Conservation (phyloP, 164 flowering plant species). For the Sedum album region DNA sequence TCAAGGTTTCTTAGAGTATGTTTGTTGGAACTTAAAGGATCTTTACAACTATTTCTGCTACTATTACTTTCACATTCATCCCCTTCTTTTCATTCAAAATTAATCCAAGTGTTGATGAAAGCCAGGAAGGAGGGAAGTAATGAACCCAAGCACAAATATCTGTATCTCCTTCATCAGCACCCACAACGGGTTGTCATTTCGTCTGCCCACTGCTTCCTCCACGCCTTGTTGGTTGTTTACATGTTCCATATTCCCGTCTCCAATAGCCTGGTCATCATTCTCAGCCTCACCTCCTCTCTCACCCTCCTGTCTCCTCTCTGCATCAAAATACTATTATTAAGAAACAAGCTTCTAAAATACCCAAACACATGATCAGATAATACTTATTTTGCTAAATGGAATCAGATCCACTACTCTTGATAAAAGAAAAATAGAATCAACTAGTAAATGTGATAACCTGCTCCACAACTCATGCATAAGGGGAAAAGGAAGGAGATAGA, state of each 20-base stretch:
- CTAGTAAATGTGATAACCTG: no score
- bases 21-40: not conserved
- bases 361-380: no score
- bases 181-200: not conserved
- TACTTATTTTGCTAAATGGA: not conserved
- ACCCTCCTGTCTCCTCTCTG: slow-evolving; percentile 1
- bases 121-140: slow-evolving; percentile 8
- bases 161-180: slow-evolving; percentile 7
- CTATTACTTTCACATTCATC: not conserved
- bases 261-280: not conserved
- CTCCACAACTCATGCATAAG: no score
- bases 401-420: not conserved
- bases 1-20: no score
- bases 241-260: not conserved
- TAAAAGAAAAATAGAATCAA: no score
- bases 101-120: slow-evolving; percentile 9
- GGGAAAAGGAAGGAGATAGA: not conserved
- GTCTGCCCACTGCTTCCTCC: not conserved
- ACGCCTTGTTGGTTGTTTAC: not conserved
- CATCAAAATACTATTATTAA: not conserved
- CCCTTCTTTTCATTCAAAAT: not conserved
- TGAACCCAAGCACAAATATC: slow-evolving; percentile 2
- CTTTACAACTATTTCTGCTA: not conserved
- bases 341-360: not conserved
- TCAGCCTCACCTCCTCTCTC: not conserved